These are phyloP conservation scores for Physcomitrellopsis africana DNA, from an alignment of 225 moss, liverwort and hornwort species.

Conservation along the genomic window DNA sequence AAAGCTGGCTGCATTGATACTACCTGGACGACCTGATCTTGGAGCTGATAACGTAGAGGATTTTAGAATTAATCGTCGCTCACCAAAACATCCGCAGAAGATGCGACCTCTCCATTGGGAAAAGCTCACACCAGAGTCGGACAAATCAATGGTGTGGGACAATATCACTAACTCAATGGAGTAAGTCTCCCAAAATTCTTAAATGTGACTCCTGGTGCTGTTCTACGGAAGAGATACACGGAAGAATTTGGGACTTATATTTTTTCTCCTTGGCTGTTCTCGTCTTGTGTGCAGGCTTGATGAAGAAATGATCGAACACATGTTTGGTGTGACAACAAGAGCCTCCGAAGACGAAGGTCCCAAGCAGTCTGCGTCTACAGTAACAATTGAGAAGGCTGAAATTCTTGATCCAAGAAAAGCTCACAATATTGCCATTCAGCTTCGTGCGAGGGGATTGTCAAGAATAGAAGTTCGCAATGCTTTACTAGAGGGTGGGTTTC, in stretches of 20 bases:
- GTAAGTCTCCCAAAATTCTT: constrained; percentile 41
- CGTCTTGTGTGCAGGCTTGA: constrained; percentile 56
- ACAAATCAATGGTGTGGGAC: constrained; percentile 74
- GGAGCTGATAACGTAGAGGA: constrained; percentile 7
- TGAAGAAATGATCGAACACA: constrained; percentile 66
- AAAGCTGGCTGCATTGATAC: constrained; percentile 30
- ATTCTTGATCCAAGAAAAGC: constrained; percentile 76
- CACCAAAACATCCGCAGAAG: constrained; percentile 43
- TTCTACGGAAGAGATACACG: no score
- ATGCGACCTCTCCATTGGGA: constrained; percentile 81
- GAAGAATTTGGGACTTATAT: background rate
- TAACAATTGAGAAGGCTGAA: constrained; percentile 27
- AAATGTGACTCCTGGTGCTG: no score
- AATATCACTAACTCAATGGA: constrained; percentile 71
- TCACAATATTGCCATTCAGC: constrained; percentile 85
- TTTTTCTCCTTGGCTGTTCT: background rate
- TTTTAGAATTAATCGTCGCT: constrained; percentile 5
- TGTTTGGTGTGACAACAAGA: constrained; percentile 57
- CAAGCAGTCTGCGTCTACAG: constrained; percentile 20
- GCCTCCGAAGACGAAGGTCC: constrained; percentile 31
- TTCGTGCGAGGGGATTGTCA: constrained; percentile 75
- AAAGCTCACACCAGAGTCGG: constrained; percentile 62
- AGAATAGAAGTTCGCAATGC: constrained; percentile 69
- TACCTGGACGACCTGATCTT: constrained; percentile 30
- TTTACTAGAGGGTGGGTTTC: constrained; percentile 67